A percentile compares a stretch with the other conserved stretches of the same genome.
phyloP scores from a whole-genome alignment of 495 filamentous ascomycete species.

The Bacidia gigantensis region DNA sequence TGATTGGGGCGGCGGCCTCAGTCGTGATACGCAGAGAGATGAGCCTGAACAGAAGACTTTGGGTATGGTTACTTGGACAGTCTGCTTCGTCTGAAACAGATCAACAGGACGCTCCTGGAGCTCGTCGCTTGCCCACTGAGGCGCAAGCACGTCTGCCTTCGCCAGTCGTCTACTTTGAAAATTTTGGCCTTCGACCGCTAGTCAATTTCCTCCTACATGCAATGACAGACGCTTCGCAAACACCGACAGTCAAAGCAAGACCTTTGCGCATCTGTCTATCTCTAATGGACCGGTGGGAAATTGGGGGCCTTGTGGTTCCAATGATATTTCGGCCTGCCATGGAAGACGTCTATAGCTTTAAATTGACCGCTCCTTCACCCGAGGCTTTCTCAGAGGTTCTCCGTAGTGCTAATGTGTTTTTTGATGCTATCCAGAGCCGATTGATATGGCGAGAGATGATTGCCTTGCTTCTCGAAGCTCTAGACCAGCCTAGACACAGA shows the following conservation, averaged over 20 bases:
- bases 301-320: constrained; percentile 77
- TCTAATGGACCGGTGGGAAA: constrained; percentile 95
- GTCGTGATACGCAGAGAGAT: constrained; percentile 85
- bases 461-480: constrained; percentile 40
- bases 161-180: constrained; percentile 52
- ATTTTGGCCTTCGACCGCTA: constrained; percentile 60
- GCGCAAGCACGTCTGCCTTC: constrained; percentile 33
- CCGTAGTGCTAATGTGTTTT: constrained; percentile 85
- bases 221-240: constrained; percentile 42
- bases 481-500: constrained; percentile 23
- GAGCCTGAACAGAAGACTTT: constrained; percentile 86
- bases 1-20: constrained; percentile 67
- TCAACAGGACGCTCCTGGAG: constrained; percentile 18
- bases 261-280: constrained; percentile 88
- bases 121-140: constrained; percentile 31
- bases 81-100: constrained; percentile 38
- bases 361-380: constrained; percentile 41
- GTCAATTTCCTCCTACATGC: constrained; percentile 62
- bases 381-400: constrained; percentile 73
- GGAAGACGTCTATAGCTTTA: constrained; percentile 58
- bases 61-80: constrained; percentile 92
- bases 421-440: constrained; percentile 89
- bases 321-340: constrained; percentile 81
- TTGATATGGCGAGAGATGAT: constrained; percentile 80
- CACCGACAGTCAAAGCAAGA: constrained; percentile 58